Conservation (phyloP, 2,329 filamentous ascomycete species). For the Alternaria tenuissima region DNA sequence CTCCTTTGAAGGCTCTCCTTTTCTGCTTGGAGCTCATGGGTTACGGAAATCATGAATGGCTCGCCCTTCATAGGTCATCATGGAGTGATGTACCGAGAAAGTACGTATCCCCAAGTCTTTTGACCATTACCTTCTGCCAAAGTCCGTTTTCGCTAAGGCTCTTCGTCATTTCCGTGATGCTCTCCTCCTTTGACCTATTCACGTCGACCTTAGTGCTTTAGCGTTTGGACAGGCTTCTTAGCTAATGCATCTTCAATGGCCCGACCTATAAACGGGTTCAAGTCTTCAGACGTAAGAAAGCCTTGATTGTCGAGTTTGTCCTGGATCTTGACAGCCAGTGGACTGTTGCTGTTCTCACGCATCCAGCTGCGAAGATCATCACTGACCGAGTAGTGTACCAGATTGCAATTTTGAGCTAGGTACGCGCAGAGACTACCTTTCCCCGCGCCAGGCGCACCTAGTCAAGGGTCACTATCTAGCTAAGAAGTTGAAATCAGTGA, state of each 20-base stretch:
- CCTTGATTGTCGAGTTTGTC: slow-evolving; percentile 11
- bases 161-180: neutral
- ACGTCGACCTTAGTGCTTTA: slow-evolving; percentile 1
- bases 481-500: neutral
- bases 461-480: neutral
- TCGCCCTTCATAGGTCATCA: too few relatives aligned
- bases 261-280: slow-evolving; percentile 3
- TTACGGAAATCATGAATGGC: too few relatives aligned
- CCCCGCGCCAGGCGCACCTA: slow-evolving; percentile 2
- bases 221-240: neutral
- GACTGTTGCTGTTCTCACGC: neutral
- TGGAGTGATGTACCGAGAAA: neutral
- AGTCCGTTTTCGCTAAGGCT: neutral
- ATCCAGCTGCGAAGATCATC: slow-evolving; percentile 7
- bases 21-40: too few relatives aligned
- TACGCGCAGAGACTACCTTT: slow-evolving; percentile 3
- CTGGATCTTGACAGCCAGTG: slow-evolving; percentile 5
- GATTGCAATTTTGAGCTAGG: neutral
- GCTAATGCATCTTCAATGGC: neutral
- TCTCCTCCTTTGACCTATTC: slow-evolving; percentile 4
- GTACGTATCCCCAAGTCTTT: neutral
- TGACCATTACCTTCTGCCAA: slow-evolving; percentile 4
- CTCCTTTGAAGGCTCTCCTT: too few relatives aligned
- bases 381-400: slow-evolving; percentile 5
- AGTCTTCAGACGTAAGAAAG: neutral